These are phyloP conservation scores for Collybiopsis confluens DNA, from an alignment of 768 basidiomycete genomes.

Conservation along the genomic window DNA sequence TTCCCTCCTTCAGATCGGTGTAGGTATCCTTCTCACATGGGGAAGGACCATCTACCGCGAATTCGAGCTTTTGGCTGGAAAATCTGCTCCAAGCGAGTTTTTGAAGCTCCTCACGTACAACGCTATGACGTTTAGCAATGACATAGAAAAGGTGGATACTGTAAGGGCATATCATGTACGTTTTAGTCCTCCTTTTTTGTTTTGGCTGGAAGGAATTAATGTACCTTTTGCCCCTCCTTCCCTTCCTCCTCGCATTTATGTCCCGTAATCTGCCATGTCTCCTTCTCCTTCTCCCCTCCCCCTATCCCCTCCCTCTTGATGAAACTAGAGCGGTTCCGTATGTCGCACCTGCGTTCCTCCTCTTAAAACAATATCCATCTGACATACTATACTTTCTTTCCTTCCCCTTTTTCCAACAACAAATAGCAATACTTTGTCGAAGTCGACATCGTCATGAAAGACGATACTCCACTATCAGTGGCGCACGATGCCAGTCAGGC, in stretches of 20 bases:
- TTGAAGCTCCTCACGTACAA: slow-evolving; percentile 92
- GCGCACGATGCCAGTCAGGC: slow-evolving; percentile 84
- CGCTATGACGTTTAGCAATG: slow-evolving; percentile 80
- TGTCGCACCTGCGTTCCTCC: background rate
- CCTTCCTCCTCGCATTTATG: too few species aligned
- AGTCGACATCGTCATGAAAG: slow-evolving; percentile 90
- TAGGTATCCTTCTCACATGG: slow-evolving; percentile 82
- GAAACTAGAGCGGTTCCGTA: slow-evolving; percentile 2
- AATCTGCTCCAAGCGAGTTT: slow-evolving; percentile 89
- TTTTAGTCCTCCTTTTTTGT: background rate
- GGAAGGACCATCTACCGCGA: slow-evolving; percentile 68
- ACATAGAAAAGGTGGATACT: slow-evolving; percentile 85
- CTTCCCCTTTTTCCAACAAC: slow-evolving; percentile 24
- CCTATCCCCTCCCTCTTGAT: background rate
- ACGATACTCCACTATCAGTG: slow-evolving; percentile 83
- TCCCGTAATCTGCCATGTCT: too few species aligned
- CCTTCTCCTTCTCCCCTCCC: background rate
- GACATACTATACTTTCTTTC: background rate
- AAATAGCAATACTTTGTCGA: slow-evolving; percentile 83
- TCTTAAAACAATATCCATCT: background rate
- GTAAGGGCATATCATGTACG: slow-evolving; percentile 86
- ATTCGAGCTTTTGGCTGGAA: slow-evolving; percentile 86
- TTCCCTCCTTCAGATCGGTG: slow-evolving; percentile 49
- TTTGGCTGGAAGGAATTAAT: too few species aligned
- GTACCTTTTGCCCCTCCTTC: too few species aligned